Evolutionary conservation across 2,329 filamentous ascomycete species (phyloP), one percentile per base, ranked within the genome.

Genomic region (Zasmidium cellare): DNA sequence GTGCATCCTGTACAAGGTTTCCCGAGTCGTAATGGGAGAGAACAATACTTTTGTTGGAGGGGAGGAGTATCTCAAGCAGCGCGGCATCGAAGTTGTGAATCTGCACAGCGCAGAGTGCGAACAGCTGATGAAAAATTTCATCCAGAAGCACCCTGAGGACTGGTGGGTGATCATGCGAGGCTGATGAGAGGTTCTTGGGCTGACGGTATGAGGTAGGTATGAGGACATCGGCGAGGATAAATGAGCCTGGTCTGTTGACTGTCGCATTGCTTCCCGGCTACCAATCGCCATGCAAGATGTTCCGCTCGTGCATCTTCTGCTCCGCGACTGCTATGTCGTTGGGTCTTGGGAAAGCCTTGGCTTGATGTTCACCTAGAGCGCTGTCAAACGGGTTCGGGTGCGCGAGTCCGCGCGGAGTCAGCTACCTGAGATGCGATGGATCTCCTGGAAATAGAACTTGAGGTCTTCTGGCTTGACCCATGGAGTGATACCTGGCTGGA

Each of bases 391-490:
- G 55, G 48, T 53, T 53, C 60, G 59, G 48, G 55, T 54, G 48
- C 45, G 50, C 22, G 55, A 18, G 51, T 45, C 57, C 54, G 55
- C 25, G 56, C 53, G 62, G 59, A 65, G 60, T 75, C 71, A 75
- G 66, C 66, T 74, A 75, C 72, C 72, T 72, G 72, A 69, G 60
- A 75, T 62, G 61, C 72, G 69, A 74, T 96, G 91, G 57, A 97
- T 87, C 76, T 99, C 94, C 71, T 96, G 82, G 65, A 99, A 93
- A 80, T 90, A 99, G 77, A 96, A 96, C 73, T 87, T 93, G 66
- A 99, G 79, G 74, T 96, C 88, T 51, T 97, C 92, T 0, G 94
- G 94, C 67, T 97, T 89, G 54, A 99, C 94, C 64, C 92, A 89
- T 0, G 94, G 94, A 28, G 94, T 99, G 63, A 99, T 92, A 60